These are phyloP conservation scores for Escovopsis weberi DNA, from an alignment of 2,329 filamentous ascomycete genomes.

Conservation along the genomic window DNA sequence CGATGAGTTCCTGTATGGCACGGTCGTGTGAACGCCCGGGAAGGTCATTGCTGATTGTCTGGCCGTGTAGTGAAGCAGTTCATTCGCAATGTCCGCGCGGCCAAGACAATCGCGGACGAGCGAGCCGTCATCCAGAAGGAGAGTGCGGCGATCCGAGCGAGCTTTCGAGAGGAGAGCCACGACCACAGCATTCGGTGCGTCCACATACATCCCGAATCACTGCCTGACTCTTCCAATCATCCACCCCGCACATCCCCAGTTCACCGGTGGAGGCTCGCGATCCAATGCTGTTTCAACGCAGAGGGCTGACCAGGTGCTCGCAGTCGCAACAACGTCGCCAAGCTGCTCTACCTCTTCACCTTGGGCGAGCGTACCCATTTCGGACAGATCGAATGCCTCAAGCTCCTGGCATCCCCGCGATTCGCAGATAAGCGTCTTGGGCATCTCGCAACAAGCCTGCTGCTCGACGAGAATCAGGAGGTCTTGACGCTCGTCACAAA, in stretches of 20 bases:
- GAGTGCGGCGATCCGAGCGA: slow-evolving; percentile 91
- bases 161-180: slow-evolving; percentile 91
- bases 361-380: slow-evolving; percentile 96
- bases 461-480: slow-evolving; percentile 97
- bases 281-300: no score
- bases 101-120: slow-evolving; percentile 98
- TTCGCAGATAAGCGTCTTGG: slow-evolving; percentile 96
- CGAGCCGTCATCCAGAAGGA: slow-evolving; percentile 97
- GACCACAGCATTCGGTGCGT: slow-evolving; percentile 79
- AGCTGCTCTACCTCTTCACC: slow-evolving; percentile 95
- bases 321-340: slow-evolving; percentile 97
- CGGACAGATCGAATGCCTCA: slow-evolving; percentile 97
- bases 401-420: slow-evolving; percentile 86
- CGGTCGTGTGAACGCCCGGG: slow-evolving; percentile 2
- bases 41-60: slow-evolving; percentile 1
- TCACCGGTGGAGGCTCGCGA: no score
- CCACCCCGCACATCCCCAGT: no score
- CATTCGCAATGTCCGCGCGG: slow-evolving; percentile 95
- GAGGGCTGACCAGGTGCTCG: slow-evolving; percentile 1
- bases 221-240: no score
- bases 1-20: slow-evolving; percentile 26
- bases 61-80: slow-evolving; percentile 79
- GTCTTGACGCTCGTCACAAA: slow-evolving; percentile 95
- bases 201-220: no score
- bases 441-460: slow-evolving; percentile 87